These are phyloP conservation scores for Rhododendron ferrugineum DNA, from an alignment of 148 eudicot species.

Conservation along the genomic window DNA sequence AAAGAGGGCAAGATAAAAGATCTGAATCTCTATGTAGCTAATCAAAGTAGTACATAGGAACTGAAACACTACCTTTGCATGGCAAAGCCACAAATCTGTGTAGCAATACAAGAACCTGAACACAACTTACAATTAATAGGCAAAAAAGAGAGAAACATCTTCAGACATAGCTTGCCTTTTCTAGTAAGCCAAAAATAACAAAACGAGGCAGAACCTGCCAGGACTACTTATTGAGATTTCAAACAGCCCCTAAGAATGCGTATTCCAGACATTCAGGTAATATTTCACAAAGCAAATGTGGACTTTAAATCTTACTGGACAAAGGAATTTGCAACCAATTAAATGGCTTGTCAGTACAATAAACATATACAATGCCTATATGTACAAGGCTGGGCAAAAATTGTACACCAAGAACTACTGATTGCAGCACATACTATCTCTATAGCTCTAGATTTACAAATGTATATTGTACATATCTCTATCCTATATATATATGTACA, in stretches of 20 bases:
- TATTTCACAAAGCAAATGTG: background rate
- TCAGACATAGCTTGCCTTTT: background rate
- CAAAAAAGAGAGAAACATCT: background rate
- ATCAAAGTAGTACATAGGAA: too few relatives aligned
- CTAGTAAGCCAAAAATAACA: background rate
- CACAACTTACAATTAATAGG: background rate
- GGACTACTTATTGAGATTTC: background rate
- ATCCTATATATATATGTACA: slow-evolving; percentile 1
- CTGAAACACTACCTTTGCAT: too few relatives aligned
- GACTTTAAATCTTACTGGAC: background rate
- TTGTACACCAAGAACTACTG: background rate
- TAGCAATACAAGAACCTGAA: background rate
- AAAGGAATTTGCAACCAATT: background rate
- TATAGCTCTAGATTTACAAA: background rate
- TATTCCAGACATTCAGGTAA: background rate
- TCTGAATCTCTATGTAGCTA: too few relatives aligned
- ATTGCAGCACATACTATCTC: background rate
- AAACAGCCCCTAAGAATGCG: background rate
- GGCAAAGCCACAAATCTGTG: too few relatives aligned
- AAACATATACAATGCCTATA: background rate
- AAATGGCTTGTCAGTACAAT: background rate
- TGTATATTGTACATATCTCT: background rate
- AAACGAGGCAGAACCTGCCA: background rate
- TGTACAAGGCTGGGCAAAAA: background rate
- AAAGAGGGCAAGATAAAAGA: too few relatives aligned